Conservation (phyloP, 1,139 yeast species). For the Yamadazyma aaseri region DNA sequence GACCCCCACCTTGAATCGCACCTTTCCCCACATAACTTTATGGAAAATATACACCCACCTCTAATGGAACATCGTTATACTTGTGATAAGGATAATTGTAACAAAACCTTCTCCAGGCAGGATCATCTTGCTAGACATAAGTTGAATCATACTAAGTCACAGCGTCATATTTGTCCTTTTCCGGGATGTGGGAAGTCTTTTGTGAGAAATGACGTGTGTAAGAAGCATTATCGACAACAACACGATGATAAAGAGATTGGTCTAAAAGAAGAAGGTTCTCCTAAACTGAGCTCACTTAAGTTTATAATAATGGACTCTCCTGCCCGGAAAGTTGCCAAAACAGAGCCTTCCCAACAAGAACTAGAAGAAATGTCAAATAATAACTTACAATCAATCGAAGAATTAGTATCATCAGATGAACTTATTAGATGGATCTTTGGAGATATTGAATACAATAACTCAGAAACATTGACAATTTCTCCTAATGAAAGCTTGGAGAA, state of each 20-base stretch:
- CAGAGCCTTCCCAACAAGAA: background rate
- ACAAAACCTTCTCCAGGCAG: slow-evolving; percentile 40
- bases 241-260: slow-evolving; percentile 6
- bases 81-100: slow-evolving; percentile 23
- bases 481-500: slow-evolving; percentile 14
- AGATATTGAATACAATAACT: slow-evolving; percentile 10
- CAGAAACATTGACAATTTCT: slow-evolving; percentile 10
- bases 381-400: slow-evolving; percentile 8
- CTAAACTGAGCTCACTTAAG: background rate
- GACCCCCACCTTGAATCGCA: slow-evolving; percentile 1
- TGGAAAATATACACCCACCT: too few relatives aligned
- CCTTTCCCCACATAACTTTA: background rate
- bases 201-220: slow-evolving; percentile 35
- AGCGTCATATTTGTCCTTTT: slow-evolving; percentile 30
- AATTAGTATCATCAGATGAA: slow-evolving; percentile 16
- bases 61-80: background rate
- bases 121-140: slow-evolving; percentile 46
- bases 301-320: slow-evolving; percentile 1
- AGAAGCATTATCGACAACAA: slow-evolving; percentile 13
- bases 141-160: slow-evolving; percentile 39
- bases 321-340: background rate
- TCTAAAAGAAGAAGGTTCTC: background rate
- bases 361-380: background rate
- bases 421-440: slow-evolving; percentile 17
- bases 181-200: slow-evolving; percentile 40